Conservation (phyloP, 1,139 yeast species). For the Pichia sp. region DNA sequence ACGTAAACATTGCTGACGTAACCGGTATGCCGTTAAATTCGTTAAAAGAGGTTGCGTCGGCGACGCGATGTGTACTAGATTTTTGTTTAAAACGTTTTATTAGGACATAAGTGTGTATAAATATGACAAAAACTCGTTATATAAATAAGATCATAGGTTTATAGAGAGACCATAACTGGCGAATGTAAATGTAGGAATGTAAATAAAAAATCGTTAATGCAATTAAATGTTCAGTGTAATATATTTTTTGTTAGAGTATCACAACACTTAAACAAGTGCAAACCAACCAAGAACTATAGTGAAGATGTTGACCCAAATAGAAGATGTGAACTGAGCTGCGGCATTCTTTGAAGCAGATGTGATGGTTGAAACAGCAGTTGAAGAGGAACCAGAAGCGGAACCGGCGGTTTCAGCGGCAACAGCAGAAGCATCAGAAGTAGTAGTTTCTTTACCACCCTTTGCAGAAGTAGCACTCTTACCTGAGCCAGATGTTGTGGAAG, state of each 20-base stretch:
- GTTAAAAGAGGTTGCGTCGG: too few relatives aligned
- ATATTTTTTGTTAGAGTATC: too few relatives aligned
- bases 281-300: slow-evolving; percentile 5
- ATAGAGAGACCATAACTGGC: not conserved
- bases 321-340: not conserved
- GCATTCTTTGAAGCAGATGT: slow-evolving; percentile 11
- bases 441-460: not conserved
- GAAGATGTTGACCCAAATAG: slow-evolving; percentile 5
- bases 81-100: too few relatives aligned
- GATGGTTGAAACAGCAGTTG: slow-evolving; percentile 13
- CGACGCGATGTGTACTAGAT: too few relatives aligned
- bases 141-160: not conserved
- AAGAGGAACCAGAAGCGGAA: slow-evolving; percentile 6
- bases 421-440: not conserved
- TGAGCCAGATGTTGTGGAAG: too few relatives aligned
- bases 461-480: too few relatives aligned
- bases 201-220: too few relatives aligned
- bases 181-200: too few relatives aligned
- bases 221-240: too few relatives aligned
- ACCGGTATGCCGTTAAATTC: too few relatives aligned
- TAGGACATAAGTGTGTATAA: too few relatives aligned
- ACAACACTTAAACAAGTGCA: slow-evolving; percentile 6
- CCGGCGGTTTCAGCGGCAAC: slow-evolving; percentile 1
- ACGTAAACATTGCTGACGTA: not conserved
- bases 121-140: not conserved